Evolutionary conservation across 768 basidiomycete species (phyloP), one percentile per base, ranked within the genome.

Genomic region (Lactifluus volemus): DNA sequence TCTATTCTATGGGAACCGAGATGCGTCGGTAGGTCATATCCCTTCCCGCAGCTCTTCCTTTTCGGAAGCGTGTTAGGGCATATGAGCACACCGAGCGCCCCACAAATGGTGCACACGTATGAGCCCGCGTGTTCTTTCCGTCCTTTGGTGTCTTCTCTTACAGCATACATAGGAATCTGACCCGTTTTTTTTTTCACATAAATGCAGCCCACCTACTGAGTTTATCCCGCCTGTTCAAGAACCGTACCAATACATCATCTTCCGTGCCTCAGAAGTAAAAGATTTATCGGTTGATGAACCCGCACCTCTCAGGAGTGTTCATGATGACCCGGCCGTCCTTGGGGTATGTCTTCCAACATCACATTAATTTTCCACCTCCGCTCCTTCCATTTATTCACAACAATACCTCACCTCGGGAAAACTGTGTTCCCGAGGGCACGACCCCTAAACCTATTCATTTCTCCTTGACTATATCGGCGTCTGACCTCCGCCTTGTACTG

Each of bases 1-100:
- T 93, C 44, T 92, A 79, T 70, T 92, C 90, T 44, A 90, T 92
- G 89, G 91, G 91, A 41, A 93, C 91, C 1, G 91, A 93, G 72
- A 78, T 83, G 61, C 82, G 91, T 70, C 83, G 88, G 87, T 89
- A 73, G 76, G 85, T 68, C 17, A 19, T 51, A 10, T 45, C 36
- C n/a, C 14, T 34, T 30, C 39, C 53, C 32, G 12, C 65, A 42
- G 29, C 21, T 11, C 48, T 44, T 42, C 42, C 12, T n/a, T 42
- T n/a, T 61, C 72, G 76, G 76, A 77, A 77, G 73, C 76, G 72
- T 55, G 73, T 74, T 72, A 71, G 51, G 45, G 55, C 32, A 71
- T 73, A 73, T 69, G 64, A 53, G 34, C 50, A 64, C 73, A 38
- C 38, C 11, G 74, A 75, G 75, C 75, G 76, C 77, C 25, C 75